phyloP scores from a whole-genome alignment of 2,329 filamentous ascomycete species.

The Thermothelomyces thermophilus region DNA sequence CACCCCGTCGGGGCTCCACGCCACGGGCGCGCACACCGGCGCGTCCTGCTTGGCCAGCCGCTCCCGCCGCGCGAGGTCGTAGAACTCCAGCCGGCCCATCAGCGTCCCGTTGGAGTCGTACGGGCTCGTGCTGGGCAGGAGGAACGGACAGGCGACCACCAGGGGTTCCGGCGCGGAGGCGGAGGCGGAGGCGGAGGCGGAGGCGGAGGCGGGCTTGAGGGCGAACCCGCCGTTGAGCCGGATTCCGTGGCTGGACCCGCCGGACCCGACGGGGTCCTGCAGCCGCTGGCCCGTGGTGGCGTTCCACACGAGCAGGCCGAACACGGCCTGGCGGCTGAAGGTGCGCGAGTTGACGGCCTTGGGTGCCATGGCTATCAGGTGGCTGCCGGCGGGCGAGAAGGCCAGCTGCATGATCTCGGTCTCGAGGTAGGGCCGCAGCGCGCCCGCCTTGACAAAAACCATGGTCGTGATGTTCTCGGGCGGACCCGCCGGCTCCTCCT shows the following conservation, averaged over 20 bases:
- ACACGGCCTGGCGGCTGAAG: not conserved
- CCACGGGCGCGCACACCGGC: constrained; percentile 16
- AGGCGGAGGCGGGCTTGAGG: constrained; percentile 4
- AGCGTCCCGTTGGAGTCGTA: not conserved
- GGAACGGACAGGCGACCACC: constrained; percentile 11
- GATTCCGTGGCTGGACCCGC: not conserved
- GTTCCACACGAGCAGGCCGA: constrained; percentile 1
- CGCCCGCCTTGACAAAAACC: constrained; percentile 12
- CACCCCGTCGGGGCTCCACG: constrained; percentile 15
- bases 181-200: too few species aligned
- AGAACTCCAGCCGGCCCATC: constrained; percentile 12
- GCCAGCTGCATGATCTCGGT: constrained; percentile 12
- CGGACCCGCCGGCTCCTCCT: constrained; percentile 8
- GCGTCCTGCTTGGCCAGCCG: constrained; percentile 11
- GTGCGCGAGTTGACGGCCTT: not conserved
- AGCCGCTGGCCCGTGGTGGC: not conserved
- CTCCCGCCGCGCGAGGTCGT: constrained; percentile 1
- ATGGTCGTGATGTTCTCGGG: constrained; percentile 17
- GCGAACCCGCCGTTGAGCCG: constrained; percentile 10
- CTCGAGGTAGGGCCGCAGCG: not conserved
- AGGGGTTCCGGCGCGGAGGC: too few species aligned
- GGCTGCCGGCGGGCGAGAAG: constrained; percentile 12
- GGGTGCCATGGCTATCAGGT: constrained; percentile 9
- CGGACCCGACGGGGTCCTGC: not conserved
- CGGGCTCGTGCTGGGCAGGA: not conserved